Conservation (phyloP, 2,329 filamentous ascomycete species). For the Colletotrichum gigasporum region DNA sequence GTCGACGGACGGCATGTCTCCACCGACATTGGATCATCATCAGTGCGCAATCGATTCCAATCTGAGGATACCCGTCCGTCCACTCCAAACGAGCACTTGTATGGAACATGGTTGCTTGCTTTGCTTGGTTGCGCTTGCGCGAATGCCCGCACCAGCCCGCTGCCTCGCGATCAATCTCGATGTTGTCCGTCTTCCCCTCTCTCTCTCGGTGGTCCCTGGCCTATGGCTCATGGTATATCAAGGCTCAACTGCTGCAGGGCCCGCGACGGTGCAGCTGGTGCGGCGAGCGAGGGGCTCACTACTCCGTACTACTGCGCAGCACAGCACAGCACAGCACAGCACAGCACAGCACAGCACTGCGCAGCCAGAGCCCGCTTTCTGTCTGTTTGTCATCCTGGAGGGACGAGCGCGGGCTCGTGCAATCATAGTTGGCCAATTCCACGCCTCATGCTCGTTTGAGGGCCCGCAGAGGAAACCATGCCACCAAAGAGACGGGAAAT, state of each 20-base stretch:
- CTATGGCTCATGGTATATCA: background rate
- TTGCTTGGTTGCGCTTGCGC: no score
- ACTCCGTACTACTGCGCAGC: background rate
- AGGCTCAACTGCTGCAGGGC: constrained; percentile 15
- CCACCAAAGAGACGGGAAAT: background rate
- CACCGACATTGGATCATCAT: constrained; percentile 21
- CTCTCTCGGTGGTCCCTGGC: background rate
- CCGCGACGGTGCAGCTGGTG: constrained; percentile 11
- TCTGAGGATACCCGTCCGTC: background rate
- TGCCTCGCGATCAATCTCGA: constrained; percentile 2
- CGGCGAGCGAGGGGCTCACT: constrained; percentile 4
- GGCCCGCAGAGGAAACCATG: background rate
- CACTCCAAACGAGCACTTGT: background rate
- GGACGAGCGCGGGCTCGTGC: background rate
- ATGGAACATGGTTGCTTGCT: constrained; percentile 14
- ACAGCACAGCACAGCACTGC: background rate
- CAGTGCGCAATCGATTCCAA: constrained; percentile 18
- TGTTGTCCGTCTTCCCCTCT: background rate
- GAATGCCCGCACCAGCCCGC: no score
- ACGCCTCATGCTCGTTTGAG: background rate
- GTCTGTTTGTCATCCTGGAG: constrained; percentile 7
- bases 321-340: background rate
- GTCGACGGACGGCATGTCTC: constrained; percentile 23
- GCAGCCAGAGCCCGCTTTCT: background rate
- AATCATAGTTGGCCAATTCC: background rate